Conservation (phyloP, 2,329 filamentous ascomycete genomes). For the Penicillium expansum region DNA sequence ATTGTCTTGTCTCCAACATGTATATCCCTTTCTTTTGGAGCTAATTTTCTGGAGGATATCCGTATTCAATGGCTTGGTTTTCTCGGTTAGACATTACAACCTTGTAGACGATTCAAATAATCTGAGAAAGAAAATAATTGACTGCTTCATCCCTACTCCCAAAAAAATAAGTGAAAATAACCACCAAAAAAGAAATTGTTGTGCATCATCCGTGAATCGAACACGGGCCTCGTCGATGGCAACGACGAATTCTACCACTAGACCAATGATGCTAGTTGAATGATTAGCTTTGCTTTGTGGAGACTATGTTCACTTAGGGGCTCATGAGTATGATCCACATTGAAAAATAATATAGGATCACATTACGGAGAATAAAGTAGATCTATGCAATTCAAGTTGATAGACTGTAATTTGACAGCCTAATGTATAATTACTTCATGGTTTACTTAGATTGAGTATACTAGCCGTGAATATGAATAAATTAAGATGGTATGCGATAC, state of each 20-base stretch:
- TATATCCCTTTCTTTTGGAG: not conserved
- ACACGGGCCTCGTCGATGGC: slow-evolving; percentile 48
- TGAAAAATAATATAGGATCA: not conserved
- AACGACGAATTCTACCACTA: slow-evolving; percentile 42
- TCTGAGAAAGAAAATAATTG: not conserved
- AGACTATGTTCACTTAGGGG: not conserved
- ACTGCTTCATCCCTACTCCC: not conserved
- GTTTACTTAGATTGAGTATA: not conserved
- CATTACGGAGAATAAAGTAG: not conserved
- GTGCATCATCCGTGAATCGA: slow-evolving; percentile 49
- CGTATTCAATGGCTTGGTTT: not conserved
- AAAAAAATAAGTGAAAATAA: not conserved
- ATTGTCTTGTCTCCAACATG: not conserved
- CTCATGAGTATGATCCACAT: not conserved
- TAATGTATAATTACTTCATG: too few species aligned
- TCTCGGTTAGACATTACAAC: not conserved
- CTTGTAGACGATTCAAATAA: not conserved
- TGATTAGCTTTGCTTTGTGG: not conserved
- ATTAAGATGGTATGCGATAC: not conserved
- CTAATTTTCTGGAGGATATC: not conserved
- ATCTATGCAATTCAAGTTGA: not conserved
- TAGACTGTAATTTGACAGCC: not conserved
- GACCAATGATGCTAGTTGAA: slow-evolving; percentile 39
- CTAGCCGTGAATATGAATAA: not conserved
- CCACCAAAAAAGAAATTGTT: slow-evolving; percentile 17